phyloP scores from a whole-genome alignment of 2,329 filamentous ascomycete species.

The Fusarium pseudograminearum region DNA sequence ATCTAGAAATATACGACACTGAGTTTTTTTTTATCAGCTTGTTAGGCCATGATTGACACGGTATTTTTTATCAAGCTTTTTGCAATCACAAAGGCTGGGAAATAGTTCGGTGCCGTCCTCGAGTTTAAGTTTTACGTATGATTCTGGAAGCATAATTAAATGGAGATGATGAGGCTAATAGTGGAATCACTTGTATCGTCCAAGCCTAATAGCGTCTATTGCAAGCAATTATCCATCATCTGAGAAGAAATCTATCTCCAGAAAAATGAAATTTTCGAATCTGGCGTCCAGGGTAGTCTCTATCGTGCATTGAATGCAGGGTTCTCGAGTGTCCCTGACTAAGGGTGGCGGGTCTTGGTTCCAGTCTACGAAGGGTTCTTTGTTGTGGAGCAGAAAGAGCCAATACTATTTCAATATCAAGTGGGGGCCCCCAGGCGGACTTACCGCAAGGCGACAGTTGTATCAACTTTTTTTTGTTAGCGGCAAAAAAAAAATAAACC shows the following conservation, averaged over 20 bases:
- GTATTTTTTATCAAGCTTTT: neutral
- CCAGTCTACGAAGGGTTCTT: conserved; percentile 23
- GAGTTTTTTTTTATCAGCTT: neutral
- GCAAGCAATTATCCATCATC: neutral
- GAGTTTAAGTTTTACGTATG: neutral
- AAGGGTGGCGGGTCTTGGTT: conserved; percentile 27
- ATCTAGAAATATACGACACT: neutral
- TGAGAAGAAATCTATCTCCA: neutral
- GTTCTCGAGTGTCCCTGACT: conserved; percentile 18
- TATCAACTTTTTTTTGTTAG: conserved; percentile 44
- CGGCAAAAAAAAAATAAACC: conserved; percentile 47
- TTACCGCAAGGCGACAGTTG: conserved; percentile 40
- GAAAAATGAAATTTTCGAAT: neutral
- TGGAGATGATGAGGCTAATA: rapidly evolving
- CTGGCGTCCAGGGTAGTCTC: conserved; percentile 6
- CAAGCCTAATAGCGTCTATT: neutral
- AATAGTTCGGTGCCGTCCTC: neutral
- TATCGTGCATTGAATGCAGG: neutral
- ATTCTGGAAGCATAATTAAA: neutral
- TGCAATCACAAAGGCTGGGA: too few species aligned
- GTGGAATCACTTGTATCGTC: neutral
- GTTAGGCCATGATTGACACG: neutral
- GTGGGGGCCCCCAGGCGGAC: conserved; percentile 32
- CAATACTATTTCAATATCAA: neutral
- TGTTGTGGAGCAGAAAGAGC: neutral